A percentile compares a stretch with the other conserved stretches of the same genome.
phyloP scores from a whole-genome alignment of 768 basidiomycete species.

The Boletales sp. region DNA sequence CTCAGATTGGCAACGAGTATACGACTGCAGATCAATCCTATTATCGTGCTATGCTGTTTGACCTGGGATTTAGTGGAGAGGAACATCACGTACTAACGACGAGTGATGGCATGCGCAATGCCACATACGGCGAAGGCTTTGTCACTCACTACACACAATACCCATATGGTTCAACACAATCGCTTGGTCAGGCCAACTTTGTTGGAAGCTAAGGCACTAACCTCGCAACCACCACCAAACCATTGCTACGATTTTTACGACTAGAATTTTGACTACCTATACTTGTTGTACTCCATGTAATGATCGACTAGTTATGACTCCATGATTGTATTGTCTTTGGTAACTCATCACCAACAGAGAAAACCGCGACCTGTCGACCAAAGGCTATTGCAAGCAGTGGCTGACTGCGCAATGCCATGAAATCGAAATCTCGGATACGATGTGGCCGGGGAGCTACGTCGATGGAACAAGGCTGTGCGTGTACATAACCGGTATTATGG shows the following conservation, averaged over 20 bases:
- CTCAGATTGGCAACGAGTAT: constrained; percentile 34
- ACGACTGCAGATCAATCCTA: constrained; percentile 61
- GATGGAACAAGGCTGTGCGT: constrained; percentile 61
- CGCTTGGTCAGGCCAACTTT: constrained; percentile 22
- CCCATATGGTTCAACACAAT: constrained; percentile 27
- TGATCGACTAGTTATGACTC: constrained; percentile 14
- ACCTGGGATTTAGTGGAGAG: constrained; percentile 60
- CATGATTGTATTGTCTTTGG: constrained; percentile 20
- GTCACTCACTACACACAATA: constrained; percentile 31
- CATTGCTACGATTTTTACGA: background rate
- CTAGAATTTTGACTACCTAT: constrained; percentile 2
- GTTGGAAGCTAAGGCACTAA: constrained; percentile 13
- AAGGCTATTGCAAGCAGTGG: constrained; percentile 68
- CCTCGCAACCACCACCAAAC: background rate
- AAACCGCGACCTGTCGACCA: constrained; percentile 54
- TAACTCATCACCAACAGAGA: constrained; percentile 62
- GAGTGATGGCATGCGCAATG: constrained; percentile 24
- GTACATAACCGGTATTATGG: constrained; percentile 61
- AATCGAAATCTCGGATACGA: constrained; percentile 73
- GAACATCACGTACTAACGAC: constrained; percentile 23
- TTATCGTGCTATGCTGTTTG: constrained; percentile 72
- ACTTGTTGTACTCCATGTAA: constrained; percentile 7
- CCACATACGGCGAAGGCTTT: constrained; percentile 34
- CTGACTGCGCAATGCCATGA: constrained; percentile 56
- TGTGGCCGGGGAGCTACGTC: constrained; percentile 59